Evolutionary conservation across 306 rosid species (phyloP).

Genomic region (Sesbania bispinosa): DNA sequence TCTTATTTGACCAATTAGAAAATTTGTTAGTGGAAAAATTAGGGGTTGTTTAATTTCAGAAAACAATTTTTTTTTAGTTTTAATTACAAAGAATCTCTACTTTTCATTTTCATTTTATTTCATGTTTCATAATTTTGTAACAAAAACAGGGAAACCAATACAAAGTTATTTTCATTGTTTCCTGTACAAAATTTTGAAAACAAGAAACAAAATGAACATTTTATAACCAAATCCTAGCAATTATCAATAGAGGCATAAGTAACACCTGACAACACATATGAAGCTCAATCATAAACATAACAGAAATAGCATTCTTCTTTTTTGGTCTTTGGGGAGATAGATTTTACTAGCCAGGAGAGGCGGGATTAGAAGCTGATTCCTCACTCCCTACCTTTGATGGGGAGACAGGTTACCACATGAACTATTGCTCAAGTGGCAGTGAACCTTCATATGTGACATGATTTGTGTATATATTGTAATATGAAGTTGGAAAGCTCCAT

Average conservation of each 20-base stretch:
- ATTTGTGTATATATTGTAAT: not conserved
- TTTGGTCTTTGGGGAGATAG: not conserved
- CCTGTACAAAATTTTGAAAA: no score
- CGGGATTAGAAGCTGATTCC: not conserved
- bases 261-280: not conserved
- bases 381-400: not conserved
- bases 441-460: not conserved
- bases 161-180: no score
- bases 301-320: not conserved
- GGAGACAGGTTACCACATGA: not conserved
- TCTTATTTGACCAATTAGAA: no score
- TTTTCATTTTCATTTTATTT: no score
- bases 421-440: not conserved
- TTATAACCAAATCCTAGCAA: not conserved
- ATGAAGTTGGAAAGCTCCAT: not conserved
- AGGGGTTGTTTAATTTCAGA: no score
- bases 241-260: no score
- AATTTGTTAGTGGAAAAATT: no score
- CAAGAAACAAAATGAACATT: no score
- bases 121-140: no score
- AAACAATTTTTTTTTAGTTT: no score
- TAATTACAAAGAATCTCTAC: no score
- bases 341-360: not conserved
- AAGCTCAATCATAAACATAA: conserved; percentile 1
- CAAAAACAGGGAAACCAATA: no score